phyloP scores from a whole-genome alignment of 192 early-diverging fungal genomes.

The Coemansia sp. region DNA sequence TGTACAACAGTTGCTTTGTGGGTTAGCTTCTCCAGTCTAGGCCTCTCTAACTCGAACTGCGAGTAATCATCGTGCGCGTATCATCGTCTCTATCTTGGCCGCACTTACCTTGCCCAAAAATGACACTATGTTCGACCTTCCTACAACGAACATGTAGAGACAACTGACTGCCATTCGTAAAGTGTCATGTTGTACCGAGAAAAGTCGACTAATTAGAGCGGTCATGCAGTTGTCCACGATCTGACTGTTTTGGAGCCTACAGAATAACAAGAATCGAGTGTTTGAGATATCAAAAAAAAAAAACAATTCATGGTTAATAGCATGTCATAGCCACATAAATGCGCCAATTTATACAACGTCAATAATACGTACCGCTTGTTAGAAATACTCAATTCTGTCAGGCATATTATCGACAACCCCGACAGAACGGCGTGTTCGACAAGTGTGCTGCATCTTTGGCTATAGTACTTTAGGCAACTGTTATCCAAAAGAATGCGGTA shows the following conservation, averaged over 20 bases:
- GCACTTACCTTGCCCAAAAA: conserved; percentile 33
- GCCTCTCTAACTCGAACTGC: background rate
- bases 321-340: background rate
- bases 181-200: conserved; percentile 24
- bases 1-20: background rate
- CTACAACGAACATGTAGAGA: conserved; percentile 19
- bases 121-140: conserved; percentile 13
- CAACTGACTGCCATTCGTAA: conserved; percentile 27
- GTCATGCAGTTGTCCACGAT: conserved; percentile 37
- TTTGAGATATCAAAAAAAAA: background rate
- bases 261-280: background rate
- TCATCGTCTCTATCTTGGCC: background rate
- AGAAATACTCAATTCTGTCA: conserved; percentile 35
- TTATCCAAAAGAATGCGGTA: conserved; percentile 21
- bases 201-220: conserved; percentile 29
- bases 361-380: conserved; percentile 37
- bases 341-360: background rate
- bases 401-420: conserved; percentile 32
- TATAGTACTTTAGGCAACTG: background rate
- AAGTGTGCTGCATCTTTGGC: conserved; percentile 12
- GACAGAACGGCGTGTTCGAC: conserved; percentile 29
- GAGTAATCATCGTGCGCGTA: background rate
- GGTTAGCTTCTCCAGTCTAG: background rate
- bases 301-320: background rate
- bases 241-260: conserved; percentile 33